Evolutionary conservation across 192 early-diverging fungal species (phyloP).

Genomic region (Backusella parvicylindrica): DNA sequence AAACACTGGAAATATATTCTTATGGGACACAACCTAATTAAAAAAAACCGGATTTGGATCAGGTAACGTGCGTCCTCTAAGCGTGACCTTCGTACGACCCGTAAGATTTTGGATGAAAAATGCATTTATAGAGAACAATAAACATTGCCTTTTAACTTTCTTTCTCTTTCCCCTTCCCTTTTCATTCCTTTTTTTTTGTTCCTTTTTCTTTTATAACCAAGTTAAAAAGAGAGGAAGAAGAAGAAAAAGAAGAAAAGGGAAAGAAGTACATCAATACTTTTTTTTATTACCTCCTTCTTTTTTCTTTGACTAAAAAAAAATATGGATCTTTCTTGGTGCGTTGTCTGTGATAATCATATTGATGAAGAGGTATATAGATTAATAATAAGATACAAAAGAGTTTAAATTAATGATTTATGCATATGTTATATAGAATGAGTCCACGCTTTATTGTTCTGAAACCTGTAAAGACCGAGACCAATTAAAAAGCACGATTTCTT

Average conservation of each 20-base stretch:
- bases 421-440: not conserved
- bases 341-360: constrained; percentile 30
- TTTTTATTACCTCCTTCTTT: not conserved
- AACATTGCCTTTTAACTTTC: not conserved
- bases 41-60: no score
- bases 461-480: constrained; percentile 13
- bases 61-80: no score
- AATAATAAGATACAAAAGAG: not conserved
- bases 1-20: no score
- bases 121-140: not conserved
- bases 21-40: no score
- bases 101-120: no score
- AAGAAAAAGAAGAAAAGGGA: not conserved
- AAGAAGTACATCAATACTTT: not conserved
- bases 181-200: not conserved
- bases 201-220: not conserved
- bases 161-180: not conserved
- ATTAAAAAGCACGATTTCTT: not conserved
- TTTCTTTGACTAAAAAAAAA: not conserved
- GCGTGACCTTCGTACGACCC: no score
- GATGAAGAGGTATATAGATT: constrained; percentile 16
- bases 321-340: constrained; percentile 39
- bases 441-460: constrained; percentile 19
- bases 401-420: not conserved
- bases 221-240: not conserved